A percentile compares a stretch with the other conserved stretches of the same genome.
phyloP scores from a whole-genome alignment of 2,329 filamentous ascomycete species.

The Phialemonium atrogriseum region DNA sequence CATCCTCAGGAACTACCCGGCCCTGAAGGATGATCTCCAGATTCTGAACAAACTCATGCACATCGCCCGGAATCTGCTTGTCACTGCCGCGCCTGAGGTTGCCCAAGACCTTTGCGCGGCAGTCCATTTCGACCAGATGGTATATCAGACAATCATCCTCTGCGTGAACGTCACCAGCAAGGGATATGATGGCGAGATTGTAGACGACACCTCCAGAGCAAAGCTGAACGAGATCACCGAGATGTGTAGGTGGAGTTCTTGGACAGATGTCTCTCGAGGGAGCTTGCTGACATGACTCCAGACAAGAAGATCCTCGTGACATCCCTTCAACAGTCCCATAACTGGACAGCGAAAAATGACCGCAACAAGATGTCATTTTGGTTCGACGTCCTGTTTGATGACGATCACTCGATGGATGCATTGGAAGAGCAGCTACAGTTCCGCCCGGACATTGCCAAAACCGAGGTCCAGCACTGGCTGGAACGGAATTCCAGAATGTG shows the following conservation, averaged over 20 bases:
- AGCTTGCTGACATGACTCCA: conserved; percentile 17
- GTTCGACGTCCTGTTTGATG: conserved; percentile 58
- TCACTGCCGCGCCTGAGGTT: conserved; percentile 55
- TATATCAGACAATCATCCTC: conserved; percentile 56
- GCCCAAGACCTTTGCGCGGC: conserved; percentile 58
- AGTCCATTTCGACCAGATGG: conserved; percentile 57
- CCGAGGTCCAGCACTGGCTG: conserved; percentile 55
- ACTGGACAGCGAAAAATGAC: conserved; percentile 62
- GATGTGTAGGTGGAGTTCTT: conserved; percentile 39
- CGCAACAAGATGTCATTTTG: conserved; percentile 64
- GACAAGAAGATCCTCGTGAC: conserved; percentile 61
- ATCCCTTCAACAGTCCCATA: conserved; percentile 57
- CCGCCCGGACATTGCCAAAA: conserved; percentile 47
- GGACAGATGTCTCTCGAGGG: background rate
- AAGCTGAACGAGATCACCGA: conserved; percentile 57
- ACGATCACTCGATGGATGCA: conserved; percentile 33
- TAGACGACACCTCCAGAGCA: conserved; percentile 47
- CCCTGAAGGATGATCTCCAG: conserved; percentile 53
- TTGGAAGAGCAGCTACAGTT: conserved; percentile 44
- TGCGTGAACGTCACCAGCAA: conserved; percentile 61
- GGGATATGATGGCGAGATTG: conserved; percentile 55
- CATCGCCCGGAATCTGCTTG: conserved; percentile 56
- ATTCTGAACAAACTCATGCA: conserved; percentile 61
- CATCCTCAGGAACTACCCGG: conserved; percentile 54
- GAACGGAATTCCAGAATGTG: conserved; percentile 53